Evolutionary conservation across 2,329 filamentous ascomycete species (phyloP), one percentile per base, ranked within the genome.

Genomic region (Didymella sp.): DNA sequence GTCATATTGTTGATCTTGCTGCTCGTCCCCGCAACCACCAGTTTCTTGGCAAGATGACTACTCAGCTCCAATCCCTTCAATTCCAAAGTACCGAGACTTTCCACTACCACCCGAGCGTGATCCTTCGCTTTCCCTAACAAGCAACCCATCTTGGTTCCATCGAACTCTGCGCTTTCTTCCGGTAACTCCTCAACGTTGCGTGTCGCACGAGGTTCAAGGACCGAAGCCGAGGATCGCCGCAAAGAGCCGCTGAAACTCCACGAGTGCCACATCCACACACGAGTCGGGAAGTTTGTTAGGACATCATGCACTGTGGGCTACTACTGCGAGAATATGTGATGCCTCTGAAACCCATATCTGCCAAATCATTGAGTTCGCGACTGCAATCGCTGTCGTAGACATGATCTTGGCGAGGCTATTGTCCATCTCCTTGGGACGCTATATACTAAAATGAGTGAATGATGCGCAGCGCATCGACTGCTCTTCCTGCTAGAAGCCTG

Each of bases 161-260:
- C 12, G 44, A 57, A 48, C 6, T 38, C 54, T 52, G 54, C 48
- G 54, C 48, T 48, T 57, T 57, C n/a, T 45, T 48, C 54, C 54
- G 54, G 54, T 52, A 57, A 57, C 2, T 52, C 30, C 21, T 44
- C 19, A 15, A 43, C 54, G 12, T 22, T 22, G n/a, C 22, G 24
- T n/a, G 54, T 52, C 12, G 44, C 54, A 49, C 31, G 3, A 19
- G 8, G 24, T 11, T 6, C 25, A 33, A 44, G 27, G 41, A 38
- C 53, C 41, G 47, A 42, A 48, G 17, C 54, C 54, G 54, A 57
- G 6, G 38, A 57, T 48, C 43, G 48, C 54, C 48, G 54, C 6
- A 44, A 40, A 52, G 37, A 33, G 43, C 54, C 54, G 48, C 38
- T 44, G 54, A 52, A 52, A 52, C 49, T 21, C n/a, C 42, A 15